These are phyloP conservation scores for Calonectria fujianensis DNA, from an alignment of 2,329 filamentous ascomycete genomes.

Conservation along the genomic window DNA sequence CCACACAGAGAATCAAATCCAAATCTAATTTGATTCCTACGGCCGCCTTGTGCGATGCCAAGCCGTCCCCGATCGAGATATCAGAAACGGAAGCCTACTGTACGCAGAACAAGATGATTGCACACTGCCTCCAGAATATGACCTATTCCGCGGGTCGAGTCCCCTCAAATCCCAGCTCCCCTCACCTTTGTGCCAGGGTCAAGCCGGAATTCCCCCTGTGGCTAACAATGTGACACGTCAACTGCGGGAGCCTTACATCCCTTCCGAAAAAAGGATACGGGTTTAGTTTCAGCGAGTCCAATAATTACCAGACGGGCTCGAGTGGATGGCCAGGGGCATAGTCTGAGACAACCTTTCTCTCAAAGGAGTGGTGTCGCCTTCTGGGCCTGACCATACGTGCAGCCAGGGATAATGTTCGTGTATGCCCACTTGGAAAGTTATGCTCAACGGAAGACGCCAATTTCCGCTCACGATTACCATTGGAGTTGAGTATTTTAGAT, in stretches of 20 bases:
- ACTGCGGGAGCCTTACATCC: not conserved
- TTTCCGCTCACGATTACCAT: not conserved
- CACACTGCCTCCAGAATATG: constrained; percentile 44
- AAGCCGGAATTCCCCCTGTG: not conserved
- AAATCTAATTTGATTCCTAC: constrained; percentile 20
- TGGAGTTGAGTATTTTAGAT: not conserved
- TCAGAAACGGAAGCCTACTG: constrained; percentile 30
- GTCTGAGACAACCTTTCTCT: not conserved
- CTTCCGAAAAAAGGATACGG: not conserved
- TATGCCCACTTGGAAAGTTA: not conserved
- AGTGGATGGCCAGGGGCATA: not conserved
- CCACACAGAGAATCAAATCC: not conserved
- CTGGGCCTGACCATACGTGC: not conserved
- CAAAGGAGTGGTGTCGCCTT: too few relatives aligned
- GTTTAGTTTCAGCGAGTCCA: not conserved
- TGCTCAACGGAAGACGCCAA: not conserved
- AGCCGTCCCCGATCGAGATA: constrained; percentile 38
- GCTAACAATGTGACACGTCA: not conserved
- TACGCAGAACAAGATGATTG: constrained; percentile 43
- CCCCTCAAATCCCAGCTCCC: constrained; percentile 20
- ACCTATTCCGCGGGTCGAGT: constrained; percentile 36
- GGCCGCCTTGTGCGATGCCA: constrained; percentile 43
- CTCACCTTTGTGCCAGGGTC: not conserved
- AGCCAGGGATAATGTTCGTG: not conserved
- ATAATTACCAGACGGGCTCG: not conserved